Evolutionary conservation across 2,329 filamentous ascomycete species (phyloP), one percentile per base, ranked within the genome.

Genomic region (Capronia americana): DNA sequence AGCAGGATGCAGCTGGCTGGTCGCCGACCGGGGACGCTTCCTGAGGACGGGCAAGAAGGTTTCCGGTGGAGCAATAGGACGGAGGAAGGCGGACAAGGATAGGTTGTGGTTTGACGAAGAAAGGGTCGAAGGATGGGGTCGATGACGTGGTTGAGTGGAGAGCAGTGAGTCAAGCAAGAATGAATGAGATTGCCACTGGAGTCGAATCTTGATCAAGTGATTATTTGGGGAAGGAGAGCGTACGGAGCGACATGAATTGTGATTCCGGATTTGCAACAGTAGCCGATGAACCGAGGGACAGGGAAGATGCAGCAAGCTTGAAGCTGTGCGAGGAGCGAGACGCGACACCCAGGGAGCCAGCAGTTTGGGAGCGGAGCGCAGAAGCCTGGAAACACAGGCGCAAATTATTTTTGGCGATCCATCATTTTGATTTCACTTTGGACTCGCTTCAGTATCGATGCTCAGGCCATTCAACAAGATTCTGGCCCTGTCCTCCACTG

Each of bases 141-240:
- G 56, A 67, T 60, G 64, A 63, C 54, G 64, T 23, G 61, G 65
- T 67, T 56, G 53, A 46, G 65, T 67, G 65, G 65, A 57, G 61
- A 56, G 65, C 55, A 44, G 56, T 61, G 65, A 64, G 38, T 44
- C 14, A 59, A 38, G 53, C 53, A 56, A 38, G 32, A 38, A 53
- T 32, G 26, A 56, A 26, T 56, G 53, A 56, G 53, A 56, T 28
- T 28, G 23, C 28, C n/a, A 23, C 20, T 38, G 24, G 53, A 26
- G 53, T 17, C 14, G 48, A 44, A 44, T 44, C 24, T 51, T 51
- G 48, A 51, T 51, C 20, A 23, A 23, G 20, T 51, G 48, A 26
- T 51, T 44, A 17, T 28, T 51, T 51, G 48, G 48, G 24, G 48
- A 23, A 51, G 48, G 48, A 28, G 48, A 28, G 48, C 7, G 38